phyloP scores from a whole-genome alignment of 768 basidiomycete species.

The Tulasnella sp. region DNA sequence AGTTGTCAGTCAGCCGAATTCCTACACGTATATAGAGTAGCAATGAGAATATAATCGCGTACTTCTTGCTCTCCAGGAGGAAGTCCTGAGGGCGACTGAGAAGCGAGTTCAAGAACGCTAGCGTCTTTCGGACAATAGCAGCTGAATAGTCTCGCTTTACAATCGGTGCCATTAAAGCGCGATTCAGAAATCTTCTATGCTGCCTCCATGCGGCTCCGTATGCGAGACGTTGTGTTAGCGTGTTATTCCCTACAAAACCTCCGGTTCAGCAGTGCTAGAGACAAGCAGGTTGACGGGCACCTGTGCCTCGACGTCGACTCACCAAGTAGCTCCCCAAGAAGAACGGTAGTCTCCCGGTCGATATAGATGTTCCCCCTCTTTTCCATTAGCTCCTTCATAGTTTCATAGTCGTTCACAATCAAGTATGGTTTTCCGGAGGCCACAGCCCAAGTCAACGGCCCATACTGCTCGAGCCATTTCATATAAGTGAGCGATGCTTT shows the following conservation, averaged over 20 bases:
- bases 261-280: neutral
- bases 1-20: no score
- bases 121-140: no score
- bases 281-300: neutral
- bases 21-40: no score
- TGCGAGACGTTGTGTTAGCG: neutral
- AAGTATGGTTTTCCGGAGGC: neutral
- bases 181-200: neutral
- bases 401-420: neutral
- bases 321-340: neutral
- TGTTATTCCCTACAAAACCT: neutral
- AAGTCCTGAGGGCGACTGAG: neutral
- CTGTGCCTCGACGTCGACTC: neutral
- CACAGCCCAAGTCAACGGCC: neutral
- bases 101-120: no score
- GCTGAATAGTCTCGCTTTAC: no score
- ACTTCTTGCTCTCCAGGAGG: no score
- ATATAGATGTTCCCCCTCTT: neutral
- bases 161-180: no score
- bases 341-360: neutral
- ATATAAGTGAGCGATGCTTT: neutral
- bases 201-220: neutral
- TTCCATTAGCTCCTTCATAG: neutral
- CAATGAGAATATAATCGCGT: no score
- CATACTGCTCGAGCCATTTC: neutral